These are phyloP conservation scores for Toxoplasma gondii DNA, from an alignment of 169 alveolate genomes.

Conservation along the genomic window DNA sequence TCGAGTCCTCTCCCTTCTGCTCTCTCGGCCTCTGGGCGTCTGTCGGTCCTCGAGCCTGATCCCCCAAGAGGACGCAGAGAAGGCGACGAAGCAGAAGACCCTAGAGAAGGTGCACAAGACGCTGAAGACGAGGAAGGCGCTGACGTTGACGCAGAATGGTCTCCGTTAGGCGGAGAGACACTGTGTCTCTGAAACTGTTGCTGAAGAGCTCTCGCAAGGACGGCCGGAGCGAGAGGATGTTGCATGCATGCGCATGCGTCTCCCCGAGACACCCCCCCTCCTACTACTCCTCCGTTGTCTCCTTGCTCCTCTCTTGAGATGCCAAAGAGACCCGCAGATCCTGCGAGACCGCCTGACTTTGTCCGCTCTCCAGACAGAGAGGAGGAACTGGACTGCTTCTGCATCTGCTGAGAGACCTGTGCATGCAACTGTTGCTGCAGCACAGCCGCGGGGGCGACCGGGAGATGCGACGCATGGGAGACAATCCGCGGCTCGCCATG, in stretches of 20 bases:
- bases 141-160: too few species aligned
- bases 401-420: slow-evolving; percentile 47
- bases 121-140: too few species aligned
- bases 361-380: not conserved
- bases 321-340: not conserved
- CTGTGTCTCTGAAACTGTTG: not conserved
- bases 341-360: not conserved
- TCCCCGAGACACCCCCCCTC: not conserved
- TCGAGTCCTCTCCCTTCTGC: not conserved
- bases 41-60: not conserved
- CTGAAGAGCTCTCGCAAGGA: slow-evolving; percentile 25
- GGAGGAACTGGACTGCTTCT: not conserved
- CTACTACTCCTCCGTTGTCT: not conserved
- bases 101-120: too few species aligned
- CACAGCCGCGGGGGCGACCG: slow-evolving; percentile 22
- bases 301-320: not conserved
- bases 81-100: too few species aligned
- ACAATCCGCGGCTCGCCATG: slow-evolving; percentile 53
- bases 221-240: slow-evolving; percentile 16
- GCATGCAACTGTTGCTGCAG: slow-evolving; percentile 53
- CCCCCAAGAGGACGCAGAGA: too few species aligned
- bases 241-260: not conserved
- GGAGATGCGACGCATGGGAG: not conserved
- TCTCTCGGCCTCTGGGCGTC: not conserved
- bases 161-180: not conserved